Conservation (phyloP, 495 filamentous ascomycete genomes). For the Penicillium paradoxum region DNA sequence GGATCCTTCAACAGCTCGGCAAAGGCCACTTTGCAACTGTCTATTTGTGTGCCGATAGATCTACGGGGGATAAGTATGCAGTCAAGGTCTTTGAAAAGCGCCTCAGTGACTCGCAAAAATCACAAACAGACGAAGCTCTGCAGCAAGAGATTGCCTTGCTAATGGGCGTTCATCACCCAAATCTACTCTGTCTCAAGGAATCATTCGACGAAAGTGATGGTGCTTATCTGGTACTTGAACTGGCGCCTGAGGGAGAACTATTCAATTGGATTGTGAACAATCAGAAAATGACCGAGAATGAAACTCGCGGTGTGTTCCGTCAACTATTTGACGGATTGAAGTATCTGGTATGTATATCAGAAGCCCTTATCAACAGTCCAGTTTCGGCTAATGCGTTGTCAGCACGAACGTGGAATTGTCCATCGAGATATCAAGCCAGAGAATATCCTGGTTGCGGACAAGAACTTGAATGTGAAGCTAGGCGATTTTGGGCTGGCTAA, state of each 20-base stretch:
- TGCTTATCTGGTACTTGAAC: conserved; percentile 87
- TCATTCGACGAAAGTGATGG: conserved; percentile 89
- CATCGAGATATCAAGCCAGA: conserved; percentile 99
- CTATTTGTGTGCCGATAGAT: conserved; percentile 81
- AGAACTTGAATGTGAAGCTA: conserved; percentile 80
- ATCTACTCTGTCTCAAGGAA: conserved; percentile 88
- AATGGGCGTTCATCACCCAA: conserved; percentile 95
- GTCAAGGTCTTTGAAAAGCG: conserved; percentile 92
- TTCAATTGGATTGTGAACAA: conserved; percentile 93
- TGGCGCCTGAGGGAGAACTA: conserved; percentile 87
- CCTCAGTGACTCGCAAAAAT: conserved; percentile 68
- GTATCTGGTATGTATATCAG: conserved; percentile 67
- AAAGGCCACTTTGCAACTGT: conserved; percentile 98
- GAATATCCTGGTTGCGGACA: conserved; percentile 88
- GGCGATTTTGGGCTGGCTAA: conserved; percentile 98
- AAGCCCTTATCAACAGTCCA: neutral
- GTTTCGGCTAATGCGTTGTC: conserved; percentile 29
- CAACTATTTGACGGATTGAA: conserved; percentile 93
- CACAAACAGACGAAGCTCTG: conserved; percentile 68
- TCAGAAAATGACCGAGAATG: conserved; percentile 75
- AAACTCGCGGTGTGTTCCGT: conserved; percentile 79
- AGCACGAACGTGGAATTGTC: conserved; percentile 97
- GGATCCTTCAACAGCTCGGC: conserved; percentile 77
- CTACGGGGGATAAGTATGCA: conserved; percentile 76
- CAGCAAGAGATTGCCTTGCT: conserved; percentile 95